These are phyloP conservation scores for Chalciporus sphaerocephalus DNA, from an alignment of 768 basidiomycete genomes.

Conservation along the genomic window DNA sequence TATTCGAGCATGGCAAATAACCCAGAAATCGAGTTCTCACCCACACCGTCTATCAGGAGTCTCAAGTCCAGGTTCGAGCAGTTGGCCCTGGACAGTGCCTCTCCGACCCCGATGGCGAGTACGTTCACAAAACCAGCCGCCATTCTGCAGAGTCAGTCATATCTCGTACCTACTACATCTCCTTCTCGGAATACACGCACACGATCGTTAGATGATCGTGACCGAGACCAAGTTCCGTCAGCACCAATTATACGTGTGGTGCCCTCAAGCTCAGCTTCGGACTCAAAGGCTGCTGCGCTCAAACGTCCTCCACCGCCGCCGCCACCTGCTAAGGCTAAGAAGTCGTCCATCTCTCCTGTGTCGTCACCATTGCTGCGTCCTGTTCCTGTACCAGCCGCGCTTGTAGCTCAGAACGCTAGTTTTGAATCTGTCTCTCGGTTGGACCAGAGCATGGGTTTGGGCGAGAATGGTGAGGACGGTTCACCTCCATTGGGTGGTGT, in stretches of 20 bases:
- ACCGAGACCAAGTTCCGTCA: constrained; percentile 16
- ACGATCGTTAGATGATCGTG: constrained; percentile 29
- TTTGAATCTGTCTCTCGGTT: constrained; percentile 12
- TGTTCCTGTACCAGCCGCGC: constrained; percentile 37
- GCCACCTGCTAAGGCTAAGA: constrained; percentile 38
- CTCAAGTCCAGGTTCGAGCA: constrained; percentile 70
- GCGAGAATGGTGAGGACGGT: constrained; percentile 17
- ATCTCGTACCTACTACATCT: constrained; percentile 26
- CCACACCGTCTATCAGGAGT: constrained; percentile 62
- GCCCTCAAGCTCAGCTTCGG: constrained; percentile 51
- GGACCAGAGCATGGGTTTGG: neutral
- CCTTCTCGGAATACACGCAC: constrained; percentile 41
- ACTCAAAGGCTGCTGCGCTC: constrained; percentile 38
- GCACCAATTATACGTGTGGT: constrained; percentile 32
- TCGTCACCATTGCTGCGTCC: constrained; percentile 53
- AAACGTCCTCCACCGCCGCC: constrained; percentile 60
- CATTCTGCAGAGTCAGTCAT: constrained; percentile 1
- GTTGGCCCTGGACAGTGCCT: constrained; percentile 44
- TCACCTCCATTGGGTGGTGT: constrained; percentile 24
- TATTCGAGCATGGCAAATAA: constrained; percentile 14
- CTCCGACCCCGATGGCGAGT: neutral
- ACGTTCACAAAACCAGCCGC: constrained; percentile 1
- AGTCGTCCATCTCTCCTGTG: constrained; percentile 34
- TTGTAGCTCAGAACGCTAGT: constrained; percentile 19
- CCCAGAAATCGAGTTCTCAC: constrained; percentile 46